These are phyloP conservation scores for Leonotis leonurus DNA, from an alignment of 257 asterid species.

Conservation along the genomic window DNA sequence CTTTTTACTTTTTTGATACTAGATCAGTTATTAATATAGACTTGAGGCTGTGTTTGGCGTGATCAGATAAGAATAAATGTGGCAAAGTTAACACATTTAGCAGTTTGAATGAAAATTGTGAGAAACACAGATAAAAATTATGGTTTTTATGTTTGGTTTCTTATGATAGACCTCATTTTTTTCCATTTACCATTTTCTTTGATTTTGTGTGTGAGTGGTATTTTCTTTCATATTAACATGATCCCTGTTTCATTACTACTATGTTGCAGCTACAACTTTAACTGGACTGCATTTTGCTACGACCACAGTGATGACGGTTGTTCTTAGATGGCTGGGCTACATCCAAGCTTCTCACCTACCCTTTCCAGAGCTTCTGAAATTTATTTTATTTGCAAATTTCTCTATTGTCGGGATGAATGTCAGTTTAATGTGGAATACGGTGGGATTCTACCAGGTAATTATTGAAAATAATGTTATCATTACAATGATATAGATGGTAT, in stretches of 20 bases:
- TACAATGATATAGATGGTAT: neutral
- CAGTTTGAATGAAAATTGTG: too few species aligned
- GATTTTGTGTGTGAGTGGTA: too few species aligned
- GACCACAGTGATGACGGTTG: slow-evolving; percentile 67
- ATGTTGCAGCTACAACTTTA: slow-evolving; percentile 74
- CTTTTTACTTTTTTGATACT: neutral
- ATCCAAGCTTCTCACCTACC: slow-evolving; percentile 94
- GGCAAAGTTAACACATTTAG: too few species aligned
- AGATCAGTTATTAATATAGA: neutral
- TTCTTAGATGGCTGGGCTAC: slow-evolving; percentile 90
- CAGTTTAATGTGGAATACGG: slow-evolving; percentile 96
- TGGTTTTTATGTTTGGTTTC: too few species aligned
- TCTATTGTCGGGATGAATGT: slow-evolving; percentile 97
- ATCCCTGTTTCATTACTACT: too few species aligned
- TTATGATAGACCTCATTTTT: too few species aligned
- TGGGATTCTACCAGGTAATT: slow-evolving; percentile 91
- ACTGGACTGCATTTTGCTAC: slow-evolving; percentile 88
- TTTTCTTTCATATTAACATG: too few species aligned
- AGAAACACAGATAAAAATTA: too few species aligned
- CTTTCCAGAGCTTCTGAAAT: slow-evolving; percentile 57
- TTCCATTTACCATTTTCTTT: too few species aligned
- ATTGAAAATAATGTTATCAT: slow-evolving; percentile 2
- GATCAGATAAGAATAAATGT: too few species aligned
- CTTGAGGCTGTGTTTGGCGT: neutral
- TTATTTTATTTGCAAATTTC: slow-evolving; percentile 80